These are phyloP conservation scores for Fusarium robinianum DNA, from an alignment of 2,329 filamentous ascomycete species.

Conservation along the genomic window DNA sequence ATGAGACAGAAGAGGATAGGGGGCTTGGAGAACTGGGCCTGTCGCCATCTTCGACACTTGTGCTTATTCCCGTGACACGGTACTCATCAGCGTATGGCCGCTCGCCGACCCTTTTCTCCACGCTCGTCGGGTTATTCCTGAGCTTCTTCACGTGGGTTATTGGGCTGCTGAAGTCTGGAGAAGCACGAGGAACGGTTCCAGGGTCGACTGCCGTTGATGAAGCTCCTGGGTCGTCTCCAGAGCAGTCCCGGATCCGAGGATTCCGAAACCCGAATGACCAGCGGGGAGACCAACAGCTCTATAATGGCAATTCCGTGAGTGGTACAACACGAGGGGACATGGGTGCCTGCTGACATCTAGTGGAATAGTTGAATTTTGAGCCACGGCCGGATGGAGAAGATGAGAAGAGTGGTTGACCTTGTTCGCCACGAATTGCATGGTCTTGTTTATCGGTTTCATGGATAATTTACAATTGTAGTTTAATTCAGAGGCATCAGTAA, in stretches of 20 bases:
- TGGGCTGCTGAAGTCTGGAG: conserved; percentile 38
- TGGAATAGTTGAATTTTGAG: conserved; percentile 66
- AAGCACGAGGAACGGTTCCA: conserved; percentile 10
- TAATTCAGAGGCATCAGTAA: no score
- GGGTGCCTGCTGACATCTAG: no score
- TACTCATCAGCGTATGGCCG: conserved; percentile 49
- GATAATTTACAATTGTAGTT: conserved; percentile 40
- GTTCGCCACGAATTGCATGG: conserved; percentile 34
- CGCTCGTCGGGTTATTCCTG: conserved; percentile 39
- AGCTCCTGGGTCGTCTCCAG: conserved; percentile 24
- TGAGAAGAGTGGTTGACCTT: conserved; percentile 42
- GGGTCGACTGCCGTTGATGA: conserved; percentile 4
- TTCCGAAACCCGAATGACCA: conserved; percentile 56
- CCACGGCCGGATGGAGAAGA: conserved; percentile 66
- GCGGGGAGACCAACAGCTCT: conserved; percentile 70
- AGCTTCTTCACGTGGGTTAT: conserved; percentile 45
- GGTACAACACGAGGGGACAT: no score
- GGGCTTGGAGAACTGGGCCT: conserved; percentile 72
- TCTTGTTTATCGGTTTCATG: conserved; percentile 31
- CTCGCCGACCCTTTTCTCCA: conserved; percentile 37
- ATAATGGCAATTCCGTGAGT: conserved; percentile 88
- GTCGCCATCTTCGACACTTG: conserved; percentile 78
- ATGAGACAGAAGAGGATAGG: conserved; percentile 73
- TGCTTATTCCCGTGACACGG: conserved; percentile 72
- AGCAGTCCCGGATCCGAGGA: conserved; percentile 34